A percentile compares a stretch with the other conserved stretches of the same genome.
Evolutionary conservation across 164 flowering plant species (phyloP).

Genomic region (Saururus chinensis): DNA sequence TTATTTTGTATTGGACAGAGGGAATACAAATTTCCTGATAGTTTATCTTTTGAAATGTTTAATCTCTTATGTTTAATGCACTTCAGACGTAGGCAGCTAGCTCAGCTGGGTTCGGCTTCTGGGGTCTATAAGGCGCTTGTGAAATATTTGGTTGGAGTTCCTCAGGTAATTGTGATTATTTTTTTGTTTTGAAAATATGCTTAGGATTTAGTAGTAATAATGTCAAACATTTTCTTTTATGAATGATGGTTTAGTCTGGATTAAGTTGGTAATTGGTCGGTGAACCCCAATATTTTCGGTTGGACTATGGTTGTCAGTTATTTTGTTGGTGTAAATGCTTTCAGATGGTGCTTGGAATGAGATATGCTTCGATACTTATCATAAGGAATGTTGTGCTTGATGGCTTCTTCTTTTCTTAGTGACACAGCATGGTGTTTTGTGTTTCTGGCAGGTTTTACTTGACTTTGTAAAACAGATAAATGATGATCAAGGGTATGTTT

Average conservation of each 20-base stretch:
- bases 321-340: background rate
- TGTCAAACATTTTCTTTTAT: too few species aligned
- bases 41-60: background rate
- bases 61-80: slow-evolving; percentile 6
- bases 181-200: background rate
- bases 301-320: too few species aligned
- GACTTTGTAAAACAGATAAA: slow-evolving; percentile 84
- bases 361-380: background rate
- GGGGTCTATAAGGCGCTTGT: slow-evolving; percentile 96
- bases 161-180: slow-evolving; percentile 44
- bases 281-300: too few species aligned
- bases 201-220: too few species aligned
- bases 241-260: too few species aligned
- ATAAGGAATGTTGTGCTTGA: background rate
- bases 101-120: slow-evolving; percentile 92
- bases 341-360: background rate
- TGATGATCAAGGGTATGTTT: slow-evolving; percentile 83
- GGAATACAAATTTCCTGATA: background rate
- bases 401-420: background rate
- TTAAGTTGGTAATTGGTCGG: too few species aligned
- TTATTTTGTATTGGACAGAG: slow-evolving; percentile 1
- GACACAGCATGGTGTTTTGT: background rate
- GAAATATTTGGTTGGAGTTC: slow-evolving; percentile 96
- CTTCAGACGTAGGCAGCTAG: slow-evolving; percentile 74
- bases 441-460: slow-evolving; percentile 65